phyloP scores from a whole-genome alignment of 306 rosid genomes.

The Geum urbanum region DNA sequence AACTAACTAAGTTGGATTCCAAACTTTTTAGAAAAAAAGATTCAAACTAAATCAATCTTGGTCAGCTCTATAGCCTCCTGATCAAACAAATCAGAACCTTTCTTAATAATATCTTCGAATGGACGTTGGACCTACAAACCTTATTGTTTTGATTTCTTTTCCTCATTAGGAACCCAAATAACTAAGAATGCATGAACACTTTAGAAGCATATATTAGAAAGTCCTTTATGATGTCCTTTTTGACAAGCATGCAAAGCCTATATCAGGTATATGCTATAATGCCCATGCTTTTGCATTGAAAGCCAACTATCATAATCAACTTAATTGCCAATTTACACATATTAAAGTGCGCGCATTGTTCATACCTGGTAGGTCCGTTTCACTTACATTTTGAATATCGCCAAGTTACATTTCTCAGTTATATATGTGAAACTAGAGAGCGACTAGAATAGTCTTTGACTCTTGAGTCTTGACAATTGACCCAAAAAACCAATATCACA shows the following conservation, averaged over 20 bases:
- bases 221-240: constrained; percentile 13
- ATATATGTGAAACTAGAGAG: neutral
- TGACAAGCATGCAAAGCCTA: neutral
- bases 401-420: too few species aligned
- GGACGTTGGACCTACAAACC: neutral
- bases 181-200: neutral
- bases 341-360: neutral
- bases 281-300: neutral
- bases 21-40: too few species aligned
- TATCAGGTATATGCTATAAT: neutral
- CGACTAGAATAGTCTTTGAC: too few species aligned
- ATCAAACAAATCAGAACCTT: neutral
- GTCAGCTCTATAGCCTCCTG: neutral
- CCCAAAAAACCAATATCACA: too few species aligned
- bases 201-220: neutral
- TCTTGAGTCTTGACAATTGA: too few species aligned
- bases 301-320: neutral
- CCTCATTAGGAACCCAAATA: neutral
- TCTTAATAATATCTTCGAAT: neutral
- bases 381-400: too few species aligned
- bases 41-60: too few species aligned
- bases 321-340: neutral
- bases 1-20: too few species aligned
- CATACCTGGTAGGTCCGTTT: too few species aligned
- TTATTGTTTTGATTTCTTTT: neutral